These are phyloP conservation scores for Geotrichum cucujoidarum DNA, from an alignment of 1,139 yeast species.

Conservation along the genomic window DNA sequence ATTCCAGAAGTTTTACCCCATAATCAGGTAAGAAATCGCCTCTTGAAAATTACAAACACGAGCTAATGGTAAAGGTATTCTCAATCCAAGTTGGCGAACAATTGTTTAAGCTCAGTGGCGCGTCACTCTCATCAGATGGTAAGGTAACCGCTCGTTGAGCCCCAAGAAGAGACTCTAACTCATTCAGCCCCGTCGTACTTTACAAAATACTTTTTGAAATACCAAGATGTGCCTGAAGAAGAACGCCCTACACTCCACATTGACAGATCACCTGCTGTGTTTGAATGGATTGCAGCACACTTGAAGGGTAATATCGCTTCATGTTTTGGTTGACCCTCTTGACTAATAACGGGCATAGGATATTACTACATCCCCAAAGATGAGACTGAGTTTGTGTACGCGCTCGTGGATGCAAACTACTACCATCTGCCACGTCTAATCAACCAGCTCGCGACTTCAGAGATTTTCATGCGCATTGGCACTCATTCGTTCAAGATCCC, in stretches of 20 bases:
- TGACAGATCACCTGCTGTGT: conserved; percentile 71
- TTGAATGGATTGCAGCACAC: conserved; percentile 62
- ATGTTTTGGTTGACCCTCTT: neutral
- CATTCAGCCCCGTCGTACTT: conserved; percentile 45
- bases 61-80: conserved; percentile 44
- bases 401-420: conserved; percentile 68
- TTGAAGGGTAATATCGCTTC: conserved; percentile 46
- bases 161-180: conserved; percentile 43
- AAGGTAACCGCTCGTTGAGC: conserved; percentile 38
- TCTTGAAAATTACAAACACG: neutral
- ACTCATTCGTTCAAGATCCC: conserved; percentile 56
- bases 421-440: conserved; percentile 60
- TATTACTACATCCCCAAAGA: conserved; percentile 56
- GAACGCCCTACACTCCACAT: conserved; percentile 50
- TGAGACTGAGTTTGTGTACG: conserved; percentile 56
- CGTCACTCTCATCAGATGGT: conserved; percentile 76
- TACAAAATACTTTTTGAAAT: conserved; percentile 42
- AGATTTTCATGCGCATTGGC: conserved; percentile 60
- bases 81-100: conserved; percentile 68
- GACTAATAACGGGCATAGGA: no score
- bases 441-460: conserved; percentile 47
- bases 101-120: conserved; percentile 55
- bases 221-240: conserved; percentile 24
- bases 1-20: conserved; percentile 60
- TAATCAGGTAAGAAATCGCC: conserved; percentile 37